Evolutionary conservation across 345 rosid genomes (phyloP), one percentile per base, ranked within the genome.

Genomic region (Hypericum androsaemum): DNA sequence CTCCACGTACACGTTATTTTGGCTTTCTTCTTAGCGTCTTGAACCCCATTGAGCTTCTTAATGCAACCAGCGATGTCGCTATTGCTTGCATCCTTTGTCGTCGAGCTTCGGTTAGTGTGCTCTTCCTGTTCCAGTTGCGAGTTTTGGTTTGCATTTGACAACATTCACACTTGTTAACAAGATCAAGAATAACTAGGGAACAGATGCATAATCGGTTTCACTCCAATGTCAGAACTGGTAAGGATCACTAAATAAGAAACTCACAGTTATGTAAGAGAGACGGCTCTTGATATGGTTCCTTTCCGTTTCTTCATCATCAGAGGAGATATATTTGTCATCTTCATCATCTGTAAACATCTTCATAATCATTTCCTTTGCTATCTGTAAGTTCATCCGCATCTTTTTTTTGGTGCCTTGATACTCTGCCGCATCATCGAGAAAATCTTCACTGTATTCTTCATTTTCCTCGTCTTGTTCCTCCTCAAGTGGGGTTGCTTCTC

Each of bases 231-330:
- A 22, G 4, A 22, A 22, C 2, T 22, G 4, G 32, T 22, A 22
- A 22, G 32, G 2, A 22, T 22, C 32, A 22, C 32, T 22, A 22
- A 22, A 22, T 22, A 22, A 37, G 56, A 39, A 54, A 80, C 94
- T 74, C 77, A 92, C 98, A 64, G 79, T 59, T 75, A 78, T 85
- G 62, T 60, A 61, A 60, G 58, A 76, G 17, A 83, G 53, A 57
- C 64, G 47, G 67, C 74, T 80, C 61, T 70, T 76, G 52, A 46
- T 66, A 22, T 65, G 65, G 61, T 54, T 75, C 52, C 65, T 70
- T 53, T 88, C 96, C 28, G 74, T 70, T 75, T 82, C 96, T 60
- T 90, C 96, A 5, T 92, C 97, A 43, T 92, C 95, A 43, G 98
- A 92, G 59, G 96, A 82, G 41, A 81, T 43, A 60, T 85, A 92